These are phyloP conservation scores for Stromatinia cepivora DNA, from an alignment of 2,329 filamentous ascomycete species.

Conservation along the genomic window DNA sequence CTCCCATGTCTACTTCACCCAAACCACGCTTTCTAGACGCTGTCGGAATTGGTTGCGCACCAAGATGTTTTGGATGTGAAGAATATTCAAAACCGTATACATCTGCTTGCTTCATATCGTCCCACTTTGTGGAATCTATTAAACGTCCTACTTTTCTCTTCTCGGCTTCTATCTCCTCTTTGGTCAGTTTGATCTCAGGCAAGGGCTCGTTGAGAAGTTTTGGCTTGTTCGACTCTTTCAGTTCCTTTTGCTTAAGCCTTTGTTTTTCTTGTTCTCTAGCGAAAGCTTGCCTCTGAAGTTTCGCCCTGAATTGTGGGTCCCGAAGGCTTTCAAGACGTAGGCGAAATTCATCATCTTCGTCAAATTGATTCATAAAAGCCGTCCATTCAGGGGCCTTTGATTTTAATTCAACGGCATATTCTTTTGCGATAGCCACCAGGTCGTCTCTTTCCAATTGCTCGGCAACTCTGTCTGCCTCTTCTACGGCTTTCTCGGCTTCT, in stretches of 20 bases:
- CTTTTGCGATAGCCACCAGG: conserved; percentile 9
- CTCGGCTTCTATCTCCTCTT: conserved; percentile 34
- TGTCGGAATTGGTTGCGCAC: conserved; percentile 53
- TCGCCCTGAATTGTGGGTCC: conserved; percentile 26
- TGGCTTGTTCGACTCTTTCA: conserved; percentile 20
- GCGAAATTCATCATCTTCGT: conserved; percentile 13
- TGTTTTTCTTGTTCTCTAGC: conserved; percentile 18
- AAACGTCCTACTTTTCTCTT: conserved; percentile 33
- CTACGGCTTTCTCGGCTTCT: conserved; percentile 29
- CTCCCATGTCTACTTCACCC: conserved; percentile 23
- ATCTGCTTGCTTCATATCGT: conserved; percentile 55
- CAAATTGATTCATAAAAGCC: conserved; percentile 15
- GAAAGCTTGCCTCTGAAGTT: conserved; percentile 21
- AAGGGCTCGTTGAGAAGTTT: conserved; percentile 33
- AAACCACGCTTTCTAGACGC: conserved; percentile 24
- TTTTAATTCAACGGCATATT: conserved; percentile 18
- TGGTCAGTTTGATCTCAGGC: conserved; percentile 30
- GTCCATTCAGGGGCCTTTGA: conserved; percentile 17
- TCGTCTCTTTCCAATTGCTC: conserved; percentile 26
- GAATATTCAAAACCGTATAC: conserved; percentile 64
- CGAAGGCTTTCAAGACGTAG: conserved; percentile 23
- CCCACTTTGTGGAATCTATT: conserved; percentile 35
- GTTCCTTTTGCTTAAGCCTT: conserved; percentile 12
- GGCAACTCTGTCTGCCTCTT: conserved; percentile 27
- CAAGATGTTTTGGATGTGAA: conserved; percentile 56